Evolutionary conservation across 805 yeast species (phyloP), one percentile per base, ranked within the genome.

Genomic region (Metschnikowia gruessii): DNA sequence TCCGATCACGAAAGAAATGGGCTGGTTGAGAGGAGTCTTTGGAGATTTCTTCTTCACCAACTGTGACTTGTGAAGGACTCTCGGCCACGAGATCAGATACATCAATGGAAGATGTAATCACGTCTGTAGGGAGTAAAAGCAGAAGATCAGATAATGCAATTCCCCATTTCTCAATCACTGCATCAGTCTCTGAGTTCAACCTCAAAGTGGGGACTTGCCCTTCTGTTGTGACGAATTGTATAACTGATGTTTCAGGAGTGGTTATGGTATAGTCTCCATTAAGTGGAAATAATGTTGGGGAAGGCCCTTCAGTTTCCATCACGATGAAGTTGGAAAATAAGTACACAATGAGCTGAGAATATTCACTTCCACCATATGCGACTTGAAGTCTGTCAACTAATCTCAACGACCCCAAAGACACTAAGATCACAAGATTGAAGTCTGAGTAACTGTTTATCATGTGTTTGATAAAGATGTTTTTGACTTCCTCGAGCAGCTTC

Each of bases 81-180:
- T 42, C 41, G 8, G 12, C n/a, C 9, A 13, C 7, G 10, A 45
- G 31, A 15, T 47, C 47, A 2, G 51, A 48, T 15, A 61, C 40
- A 2, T 38, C 37, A 3, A 67, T 55, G 1, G 74, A 68, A 1
- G 74, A 67, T 0, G 76, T 66, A 11, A 72, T 43, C 16, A 68
- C 52, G 18, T 66, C 70, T 3, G 56, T 50, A 0, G 77, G 77
- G 33, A 72, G 65, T 3, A 43, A 34, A 44, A 63, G 61, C 26
- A 44, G 46, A 8, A 49, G 46, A 46, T 72, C 77, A 2, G 73
- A 66, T 10, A 68, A 51, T 1, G 71, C 74, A 18, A 69, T 69
- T 3, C 65, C 74, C 77, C 77, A 72, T 48, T 72, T 72, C 48
- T 72, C 76, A 24, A 72, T 58, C 4, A 72, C 61, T n/a, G 65